phyloP scores from a whole-genome alignment of 148 eudicot species.

The Dysphania ambrosioides region DNA sequence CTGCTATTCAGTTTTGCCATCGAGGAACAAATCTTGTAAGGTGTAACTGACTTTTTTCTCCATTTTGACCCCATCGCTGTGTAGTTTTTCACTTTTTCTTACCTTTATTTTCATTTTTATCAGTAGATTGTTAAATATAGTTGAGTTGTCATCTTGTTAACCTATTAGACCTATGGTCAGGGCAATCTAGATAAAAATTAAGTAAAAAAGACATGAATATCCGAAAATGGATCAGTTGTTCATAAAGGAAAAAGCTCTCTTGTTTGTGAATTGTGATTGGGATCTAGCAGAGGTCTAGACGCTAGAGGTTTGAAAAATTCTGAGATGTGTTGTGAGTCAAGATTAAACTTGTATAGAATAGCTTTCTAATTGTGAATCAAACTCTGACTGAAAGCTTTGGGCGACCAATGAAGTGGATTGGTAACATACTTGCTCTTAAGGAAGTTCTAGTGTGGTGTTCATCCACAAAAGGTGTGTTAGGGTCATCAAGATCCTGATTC shows the following conservation, averaged over 20 bases:
- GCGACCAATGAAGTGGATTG: background rate
- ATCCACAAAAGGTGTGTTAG: background rate
- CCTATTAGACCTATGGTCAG: background rate
- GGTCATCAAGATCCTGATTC: background rate
- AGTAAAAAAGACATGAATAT: background rate
- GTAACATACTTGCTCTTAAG: background rate
- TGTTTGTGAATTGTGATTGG: too few relatives aligned
- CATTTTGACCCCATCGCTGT: background rate
- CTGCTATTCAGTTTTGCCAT: background rate
- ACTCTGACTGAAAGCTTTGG: background rate
- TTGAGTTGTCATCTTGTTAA: background rate
- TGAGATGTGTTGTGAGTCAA: background rate
- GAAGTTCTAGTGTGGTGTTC: background rate
- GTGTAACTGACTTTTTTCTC: background rate
- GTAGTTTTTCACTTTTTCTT: background rate
- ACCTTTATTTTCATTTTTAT: background rate
- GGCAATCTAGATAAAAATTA: background rate
- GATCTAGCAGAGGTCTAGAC: background rate
- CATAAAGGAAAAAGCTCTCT: background rate
- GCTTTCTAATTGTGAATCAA: background rate
- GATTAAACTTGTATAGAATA: background rate
- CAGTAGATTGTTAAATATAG: background rate
- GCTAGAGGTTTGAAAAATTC: background rate
- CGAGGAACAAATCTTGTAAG: background rate
- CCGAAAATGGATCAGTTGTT: too few relatives aligned